Conservation (phyloP, 225 moss, liverwort and hornwort species). For the Rhytidiadelphus loreus region DNA sequence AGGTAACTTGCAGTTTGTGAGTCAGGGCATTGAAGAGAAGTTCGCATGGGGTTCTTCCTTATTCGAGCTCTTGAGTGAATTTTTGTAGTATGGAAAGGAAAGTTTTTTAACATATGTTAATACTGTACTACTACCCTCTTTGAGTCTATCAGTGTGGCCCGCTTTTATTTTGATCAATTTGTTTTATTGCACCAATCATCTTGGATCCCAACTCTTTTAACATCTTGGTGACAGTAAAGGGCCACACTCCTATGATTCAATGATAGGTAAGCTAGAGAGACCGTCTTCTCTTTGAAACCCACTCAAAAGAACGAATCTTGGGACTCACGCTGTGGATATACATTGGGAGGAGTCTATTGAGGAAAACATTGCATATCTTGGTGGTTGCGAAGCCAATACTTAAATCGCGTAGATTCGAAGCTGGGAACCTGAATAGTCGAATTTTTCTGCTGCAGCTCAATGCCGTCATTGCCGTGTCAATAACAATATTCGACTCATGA, state of each 20-base stretch:
- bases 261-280: not conserved
- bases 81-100: not conserved
- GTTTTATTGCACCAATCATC: not conserved
- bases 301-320: not conserved
- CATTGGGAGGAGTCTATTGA: not conserved
- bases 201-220: not conserved
- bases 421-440: not conserved
- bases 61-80: slow-evolving; percentile 21
- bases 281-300: not conserved
- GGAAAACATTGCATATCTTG: not conserved
- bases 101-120: not conserved
- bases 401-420: not conserved
- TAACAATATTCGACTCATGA: not conserved
- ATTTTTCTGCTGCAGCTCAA: not conserved
- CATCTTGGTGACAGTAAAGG: not conserved
- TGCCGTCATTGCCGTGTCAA: not conserved
- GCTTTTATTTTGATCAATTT: not conserved
- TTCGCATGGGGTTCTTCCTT: slow-evolving; percentile 6
- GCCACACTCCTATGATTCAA: not conserved
- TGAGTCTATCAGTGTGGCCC: not conserved
- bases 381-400: not conserved
- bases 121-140: not conserved
- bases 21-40: not conserved
- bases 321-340: not conserved
- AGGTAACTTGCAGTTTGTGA: slow-evolving; percentile 4